Evolutionary conservation across 352 stramenopile species (phyloP).

Genomic region (Phytophthora rubi): DNA sequence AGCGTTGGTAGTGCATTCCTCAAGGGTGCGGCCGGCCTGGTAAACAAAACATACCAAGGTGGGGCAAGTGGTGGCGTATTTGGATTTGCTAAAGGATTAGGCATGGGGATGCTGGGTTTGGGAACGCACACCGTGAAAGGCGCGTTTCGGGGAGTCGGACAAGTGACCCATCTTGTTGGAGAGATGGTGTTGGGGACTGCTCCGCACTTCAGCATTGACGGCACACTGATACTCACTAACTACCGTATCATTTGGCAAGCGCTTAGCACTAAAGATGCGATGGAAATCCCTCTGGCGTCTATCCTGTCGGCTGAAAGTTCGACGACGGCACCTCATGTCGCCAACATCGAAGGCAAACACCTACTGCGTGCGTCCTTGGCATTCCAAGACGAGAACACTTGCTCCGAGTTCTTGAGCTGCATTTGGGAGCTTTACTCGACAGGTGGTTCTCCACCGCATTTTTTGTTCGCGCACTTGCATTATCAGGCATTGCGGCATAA

Average conservation of each 20-base stretch:
- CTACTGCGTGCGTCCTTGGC: slow-evolving; percentile 80
- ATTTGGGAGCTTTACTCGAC: slow-evolving; percentile 77
- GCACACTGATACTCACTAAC: slow-evolving; percentile 81
- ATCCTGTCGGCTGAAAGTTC: slow-evolving; percentile 84
- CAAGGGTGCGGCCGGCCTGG: slow-evolving; percentile 80
- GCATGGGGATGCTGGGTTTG: slow-evolving; percentile 86
- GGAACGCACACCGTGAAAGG: slow-evolving; percentile 89
- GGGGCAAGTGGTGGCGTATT: slow-evolving; percentile 85
- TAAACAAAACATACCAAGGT: slow-evolving; percentile 90
- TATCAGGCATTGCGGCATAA: slow-evolving; percentile 72
- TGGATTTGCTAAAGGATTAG: slow-evolving; percentile 87
- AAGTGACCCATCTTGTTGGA: slow-evolving; percentile 87
- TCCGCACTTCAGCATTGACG: slow-evolving; percentile 89
- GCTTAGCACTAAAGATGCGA: slow-evolving; percentile 73
- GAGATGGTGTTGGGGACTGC: slow-evolving; percentile 88
- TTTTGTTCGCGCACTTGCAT: slow-evolving; percentile 82
- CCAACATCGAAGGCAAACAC: slow-evolving; percentile 87
- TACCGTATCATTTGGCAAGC: slow-evolving; percentile 89
- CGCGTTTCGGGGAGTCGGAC: slow-evolving; percentile 82
- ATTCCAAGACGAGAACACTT: slow-evolving; percentile 84
- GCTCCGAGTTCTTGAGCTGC: slow-evolving; percentile 74
- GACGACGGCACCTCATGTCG: slow-evolving; percentile 80
- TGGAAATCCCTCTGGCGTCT: slow-evolving; percentile 84
- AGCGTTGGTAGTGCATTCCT: slow-evolving; percentile 85
- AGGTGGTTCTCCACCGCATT: slow-evolving; percentile 39